Evolutionary conservation across 2,329 filamentous ascomycete species (phyloP).

Genomic region (Fusarium sp.): DNA sequence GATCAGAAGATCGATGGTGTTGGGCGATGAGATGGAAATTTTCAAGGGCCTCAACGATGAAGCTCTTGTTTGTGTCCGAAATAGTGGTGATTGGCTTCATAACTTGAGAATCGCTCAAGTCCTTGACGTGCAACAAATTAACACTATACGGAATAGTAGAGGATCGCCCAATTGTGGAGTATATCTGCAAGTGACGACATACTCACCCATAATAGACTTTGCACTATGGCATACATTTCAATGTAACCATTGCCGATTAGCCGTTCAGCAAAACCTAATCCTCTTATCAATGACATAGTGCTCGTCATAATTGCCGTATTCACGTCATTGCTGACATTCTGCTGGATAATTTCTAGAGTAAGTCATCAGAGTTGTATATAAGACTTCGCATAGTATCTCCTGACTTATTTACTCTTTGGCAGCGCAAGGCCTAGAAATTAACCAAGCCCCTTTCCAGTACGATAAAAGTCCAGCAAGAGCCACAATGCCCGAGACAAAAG

Average conservation of each 20-base stretch:
- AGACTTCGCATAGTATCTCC: not conserved
- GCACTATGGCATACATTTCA: not conserved
- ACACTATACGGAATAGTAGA: not conserved
- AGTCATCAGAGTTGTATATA: accelerated
- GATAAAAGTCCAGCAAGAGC: not conserved
- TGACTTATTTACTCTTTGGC: accelerated
- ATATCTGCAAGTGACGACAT: not conserved
- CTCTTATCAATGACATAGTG: not conserved
- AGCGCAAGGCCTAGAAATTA: accelerated
- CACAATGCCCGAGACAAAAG: not conserved
- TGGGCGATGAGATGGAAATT: not conserved
- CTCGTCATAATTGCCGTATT: not conserved
- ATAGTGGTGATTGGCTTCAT: not conserved
- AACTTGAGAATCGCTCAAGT: not conserved
- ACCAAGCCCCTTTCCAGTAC: accelerated
- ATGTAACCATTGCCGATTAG: not conserved
- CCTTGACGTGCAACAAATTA: not conserved
- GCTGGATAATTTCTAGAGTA: accelerated
- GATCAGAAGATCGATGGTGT: accelerated
- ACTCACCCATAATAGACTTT: not conserved
- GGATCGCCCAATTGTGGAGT: not conserved
- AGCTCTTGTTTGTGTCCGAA: not conserved
- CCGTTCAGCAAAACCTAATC: not conserved
- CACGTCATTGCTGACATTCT: not conserved
- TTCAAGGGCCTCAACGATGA: accelerated